Base-by-base conservation (phyloP, 345 rosid species). In the Rhodomyrtus tomentosa region DNA sequence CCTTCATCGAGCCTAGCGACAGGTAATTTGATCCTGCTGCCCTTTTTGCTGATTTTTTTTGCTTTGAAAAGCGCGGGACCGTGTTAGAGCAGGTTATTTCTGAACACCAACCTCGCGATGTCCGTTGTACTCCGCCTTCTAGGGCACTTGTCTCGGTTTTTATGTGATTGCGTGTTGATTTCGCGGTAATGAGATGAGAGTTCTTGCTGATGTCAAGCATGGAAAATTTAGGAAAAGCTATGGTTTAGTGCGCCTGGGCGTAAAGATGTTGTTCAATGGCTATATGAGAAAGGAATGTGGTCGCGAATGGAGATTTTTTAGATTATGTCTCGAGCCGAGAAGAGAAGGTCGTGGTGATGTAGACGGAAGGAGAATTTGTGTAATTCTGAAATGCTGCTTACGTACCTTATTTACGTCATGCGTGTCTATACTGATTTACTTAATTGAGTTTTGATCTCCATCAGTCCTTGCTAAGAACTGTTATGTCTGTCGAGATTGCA, bases 1-100 rank as follows among this genome's bases (percentile, higher is more conserved):
- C 98, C 89, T 95, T 94, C 87, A 88, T 97, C 88, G 90, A 97
- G 74, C 95, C 95, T 87, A 90, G 93, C 87, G 99, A 97, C 59
- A 93, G 95, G 99, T 94, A 84, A 25, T 22, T n/a, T 50, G 55
- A 51, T 27, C 9, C 45, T 1, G 25, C 79, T 4, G 79, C 36
- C 45, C 79, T 36, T 36, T 32, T 36, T 27, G 38, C 40, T 29
- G 40, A 7, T 59, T 27, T 29, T 27, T 29, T 68, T 8, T 5
- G 76, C 76, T 68, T 32, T 68, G 5, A 9, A 9, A 18, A 20
- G 45, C 4, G 45, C 45, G 25, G 76, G 76, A 68, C 76, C 36
- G 58, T 55, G 58, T 22, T 55, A 55, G n/a, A 27, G 58, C 58
- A 24, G 4, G 58, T 13, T 25, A 55, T 22, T 22, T 55, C 58